Conservation (phyloP, 202 grass and related monocot genomes). For the Setaria viridis region DNA sequence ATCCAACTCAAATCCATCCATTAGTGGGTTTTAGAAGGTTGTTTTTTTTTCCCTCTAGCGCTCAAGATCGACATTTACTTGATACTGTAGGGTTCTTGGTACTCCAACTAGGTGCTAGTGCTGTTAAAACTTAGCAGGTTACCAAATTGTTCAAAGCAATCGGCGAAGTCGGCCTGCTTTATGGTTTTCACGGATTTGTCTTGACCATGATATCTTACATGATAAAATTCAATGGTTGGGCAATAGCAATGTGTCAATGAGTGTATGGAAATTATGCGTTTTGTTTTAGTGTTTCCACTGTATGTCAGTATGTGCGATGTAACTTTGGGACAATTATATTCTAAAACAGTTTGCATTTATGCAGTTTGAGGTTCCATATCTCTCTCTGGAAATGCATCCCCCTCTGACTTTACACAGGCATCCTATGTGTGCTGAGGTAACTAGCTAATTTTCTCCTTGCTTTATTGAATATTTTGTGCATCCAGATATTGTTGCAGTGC, state of each 20-base stretch:
- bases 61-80: neutral
- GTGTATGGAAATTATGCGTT: neutral
- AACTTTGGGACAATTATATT: neutral
- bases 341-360: neutral
- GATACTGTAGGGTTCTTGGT: neutral
- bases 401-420: constrained; percentile 55
- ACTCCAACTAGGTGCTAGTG: neutral
- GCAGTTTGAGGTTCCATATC: constrained; percentile 22
- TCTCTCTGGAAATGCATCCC: constrained; percentile 51
- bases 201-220: neutral
- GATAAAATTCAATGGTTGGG: neutral
- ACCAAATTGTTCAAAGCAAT: neutral
- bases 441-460: neutral
- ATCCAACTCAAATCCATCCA: neutral
- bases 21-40: neutral
- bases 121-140: neutral
- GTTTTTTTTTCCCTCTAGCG: neutral
- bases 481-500: neutral
- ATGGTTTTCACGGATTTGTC: neutral
- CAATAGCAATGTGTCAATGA: neutral
- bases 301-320: neutral
- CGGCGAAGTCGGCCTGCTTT: neutral
- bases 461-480: neutral
- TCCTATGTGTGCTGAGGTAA: constrained; percentile 58
- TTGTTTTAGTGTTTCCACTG: neutral